Percentiles rank a stretch among this genome's conserved stretches.
Evolutionary conservation across 2,329 filamentous ascomycete species (phyloP).

Genomic region (Pyricularia sp.): DNA sequence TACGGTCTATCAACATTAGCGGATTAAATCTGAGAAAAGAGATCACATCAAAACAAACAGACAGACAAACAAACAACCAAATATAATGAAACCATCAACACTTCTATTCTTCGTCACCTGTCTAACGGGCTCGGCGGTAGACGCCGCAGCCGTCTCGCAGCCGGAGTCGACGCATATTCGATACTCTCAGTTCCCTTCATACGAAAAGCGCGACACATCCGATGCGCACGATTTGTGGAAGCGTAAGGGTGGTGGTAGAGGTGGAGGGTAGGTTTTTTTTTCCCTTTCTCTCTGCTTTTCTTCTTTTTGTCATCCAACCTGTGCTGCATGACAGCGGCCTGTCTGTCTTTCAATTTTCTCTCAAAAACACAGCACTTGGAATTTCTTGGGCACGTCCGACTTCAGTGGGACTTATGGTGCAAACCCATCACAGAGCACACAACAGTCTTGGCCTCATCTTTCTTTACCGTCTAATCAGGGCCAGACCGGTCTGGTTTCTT

Average conservation of each 20-base stretch:
- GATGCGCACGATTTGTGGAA: constrained; percentile 37
- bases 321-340: not conserved
- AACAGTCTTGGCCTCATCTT: not conserved
- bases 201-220: not conserved
- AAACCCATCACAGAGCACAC: not conserved
- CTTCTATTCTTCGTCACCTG: constrained; percentile 6
- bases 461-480: not conserved
- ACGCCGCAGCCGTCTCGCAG: constrained; percentile 12
- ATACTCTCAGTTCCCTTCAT: not conserved
- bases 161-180: constrained; percentile 6
- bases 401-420: not conserved
- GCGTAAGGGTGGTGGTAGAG: constrained; percentile 46
- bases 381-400: not conserved
- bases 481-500: not conserved
- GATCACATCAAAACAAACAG: not conserved
- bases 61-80: not conserved
- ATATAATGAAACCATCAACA: constrained; percentile 8
- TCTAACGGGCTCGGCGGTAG: constrained; percentile 7
- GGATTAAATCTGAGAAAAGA: not conserved
- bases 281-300: not conserved
- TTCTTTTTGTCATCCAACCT: not conserved
- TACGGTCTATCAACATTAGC: not conserved
- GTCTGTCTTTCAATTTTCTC: not conserved
- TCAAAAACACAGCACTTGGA: not conserved
- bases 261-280: constrained; percentile 17